Conservation (phyloP, 768 basidiomycete genomes). For the Lentinula guzmanii region DNA sequence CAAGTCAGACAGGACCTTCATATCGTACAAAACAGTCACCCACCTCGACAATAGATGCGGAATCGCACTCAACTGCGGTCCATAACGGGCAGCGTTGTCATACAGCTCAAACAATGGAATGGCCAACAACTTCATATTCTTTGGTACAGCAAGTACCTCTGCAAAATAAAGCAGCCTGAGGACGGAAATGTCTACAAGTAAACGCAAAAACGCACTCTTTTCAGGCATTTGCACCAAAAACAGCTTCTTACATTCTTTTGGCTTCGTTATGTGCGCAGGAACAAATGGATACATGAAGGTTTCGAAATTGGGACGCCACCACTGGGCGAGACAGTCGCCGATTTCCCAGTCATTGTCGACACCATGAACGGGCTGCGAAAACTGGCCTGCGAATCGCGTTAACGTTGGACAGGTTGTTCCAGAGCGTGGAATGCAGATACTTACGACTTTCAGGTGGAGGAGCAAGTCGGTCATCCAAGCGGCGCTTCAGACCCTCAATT, state of each 20-base stretch:
- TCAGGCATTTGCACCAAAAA: slow-evolving; percentile 96
- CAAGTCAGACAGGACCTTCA: slow-evolving; percentile 12
- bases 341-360: slow-evolving; percentile 94
- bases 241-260: slow-evolving; percentile 96
- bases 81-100: slow-evolving; percentile 92
- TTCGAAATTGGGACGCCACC: slow-evolving; percentile 99
- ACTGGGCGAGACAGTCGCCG: slow-evolving; percentile 93
- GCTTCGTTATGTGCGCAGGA: slow-evolving; percentile 94
- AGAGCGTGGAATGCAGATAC: neutral
- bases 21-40: neutral
- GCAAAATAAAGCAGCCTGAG: slow-evolving; percentile 3
- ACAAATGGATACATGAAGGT: slow-evolving; percentile 98
- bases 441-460: slow-evolving; percentile 54
- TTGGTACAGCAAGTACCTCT: slow-evolving; percentile 96
- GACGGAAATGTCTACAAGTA: neutral
- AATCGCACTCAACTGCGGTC: slow-evolving; percentile 91
- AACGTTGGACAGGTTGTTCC: neutral
- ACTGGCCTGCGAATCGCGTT: slow-evolving; percentile 36
- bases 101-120: slow-evolving; percentile 97
- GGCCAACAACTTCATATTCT: slow-evolving; percentile 98
- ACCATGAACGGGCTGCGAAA: slow-evolving; percentile 62
- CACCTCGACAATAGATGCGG: slow-evolving; percentile 87
- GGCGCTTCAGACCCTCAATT: slow-evolving; percentile 80
- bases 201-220: slow-evolving; percentile 54
- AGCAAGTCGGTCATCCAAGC: slow-evolving; percentile 85